Evolutionary conservation across 1,284 basidiomycete species (phyloP), one percentile per base, ranked within the genome.

Genomic region (Heterobasidion occidentale): DNA sequence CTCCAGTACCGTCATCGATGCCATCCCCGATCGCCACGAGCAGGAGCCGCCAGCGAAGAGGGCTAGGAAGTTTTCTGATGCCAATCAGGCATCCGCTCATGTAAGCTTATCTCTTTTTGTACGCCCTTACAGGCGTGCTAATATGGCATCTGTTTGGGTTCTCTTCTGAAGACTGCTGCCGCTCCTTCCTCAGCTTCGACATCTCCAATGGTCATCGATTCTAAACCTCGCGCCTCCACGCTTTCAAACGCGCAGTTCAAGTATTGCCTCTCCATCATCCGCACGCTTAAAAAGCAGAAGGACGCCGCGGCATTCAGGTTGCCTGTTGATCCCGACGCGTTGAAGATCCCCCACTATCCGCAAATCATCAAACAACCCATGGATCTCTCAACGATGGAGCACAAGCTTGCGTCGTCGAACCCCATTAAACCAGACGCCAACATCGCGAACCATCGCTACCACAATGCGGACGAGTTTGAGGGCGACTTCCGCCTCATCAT

Each of bases 331-430:
- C 81, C 87, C n/a, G 80, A 96, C 61, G 88, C 84, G 1, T 81
- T 98, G 61, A 87, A 86, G 63, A 90, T 99, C 59, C 97, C 94
- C 12, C 93, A 96, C 68, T 99, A 99, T 67, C 82, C 81, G 49
- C 80, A 79, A 56, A 85, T 98, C 67, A 86, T 99, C 73, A 90
- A 86, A 65, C 82, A 81, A 36, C 97, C 97, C 0, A 98, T 98
- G 92, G 97, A 99, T 70, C 81, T 99, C 52, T 80, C 84, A n/a
- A 97, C 95, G 20, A 83, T 98, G 60, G 96, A 98, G 72, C 83
- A 83, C 64, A 97, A 98, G 73, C 77, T 98, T 45, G 67, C 71
- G 35, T 83, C 88, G 1, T 90, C 89, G 9, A 91, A 90, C 64
- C 89, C 91, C 4, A 70, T 76, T 62, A 93, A 92, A 69, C 84